Evolutionary conservation across 2,329 filamentous ascomycete species (phyloP), one percentile per base, ranked within the genome.

Genomic region (Coleophoma cylindrospora): DNA sequence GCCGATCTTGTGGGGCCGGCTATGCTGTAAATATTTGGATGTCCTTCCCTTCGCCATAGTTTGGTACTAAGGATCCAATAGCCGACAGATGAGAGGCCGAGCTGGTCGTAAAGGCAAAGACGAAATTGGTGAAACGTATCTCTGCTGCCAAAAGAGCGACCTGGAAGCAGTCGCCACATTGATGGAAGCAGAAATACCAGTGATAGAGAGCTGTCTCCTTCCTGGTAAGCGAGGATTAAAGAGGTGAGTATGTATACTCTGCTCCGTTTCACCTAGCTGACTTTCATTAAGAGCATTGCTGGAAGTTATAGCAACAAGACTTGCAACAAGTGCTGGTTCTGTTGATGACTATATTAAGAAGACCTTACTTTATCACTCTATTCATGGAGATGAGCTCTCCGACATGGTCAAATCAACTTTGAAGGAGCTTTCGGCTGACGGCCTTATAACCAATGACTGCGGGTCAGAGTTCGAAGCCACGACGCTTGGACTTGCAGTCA

Each of bases 101-200:
- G 87, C 87, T 17, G 87, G 87, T 7, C 78, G 87, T 48, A 90
- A 90, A 66, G 87, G 87, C 45, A 91, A 89, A 61, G 86, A 89
- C 49, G 84, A 87, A 46, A 71, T 87, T 43, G 87, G 87, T 2
- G 87, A 91, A 68, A 91, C 86, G 1, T 91, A 87, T 63, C 70
- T 91, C 1, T 90, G 87, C 62, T 91, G 87, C 61, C 78, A 82
- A 32, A 78, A 82, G 59, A 67, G 73, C 10, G 87, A 91, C 57
- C 66, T 91, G 13, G 83, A 88, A 60, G 79, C 79, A 14, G 84
- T 90, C 4, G 75, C 86, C 33, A 80, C 86, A 50, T 70, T 91
- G 37, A 80, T 91, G 73, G 79, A 87, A 60, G 83, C 86, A 2
- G 85, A 90, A 48, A 74, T 90, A 56, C 87, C 87, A 1, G 74